Evolutionary conservation across 352 stramenopile genomes (phyloP).

Genomic region (Nothophytophthora sp.): DNA sequence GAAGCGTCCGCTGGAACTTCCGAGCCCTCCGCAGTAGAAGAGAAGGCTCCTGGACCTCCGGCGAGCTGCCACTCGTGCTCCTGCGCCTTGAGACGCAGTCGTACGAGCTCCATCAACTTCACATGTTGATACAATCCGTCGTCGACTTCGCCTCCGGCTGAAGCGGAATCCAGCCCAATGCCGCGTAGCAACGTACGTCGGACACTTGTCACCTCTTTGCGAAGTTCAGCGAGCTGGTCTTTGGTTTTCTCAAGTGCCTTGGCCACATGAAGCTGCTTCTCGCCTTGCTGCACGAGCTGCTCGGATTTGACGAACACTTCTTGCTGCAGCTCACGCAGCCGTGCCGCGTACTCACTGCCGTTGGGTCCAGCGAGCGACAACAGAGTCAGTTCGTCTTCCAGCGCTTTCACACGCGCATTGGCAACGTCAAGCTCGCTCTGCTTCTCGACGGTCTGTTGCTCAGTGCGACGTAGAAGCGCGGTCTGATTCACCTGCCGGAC

Average conservation of each 20-base stretch:
- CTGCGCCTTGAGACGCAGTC: slow-evolving; percentile 60
- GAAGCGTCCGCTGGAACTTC: slow-evolving; percentile 8
- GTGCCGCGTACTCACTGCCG: slow-evolving; percentile 23
- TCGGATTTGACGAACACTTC: slow-evolving; percentile 74
- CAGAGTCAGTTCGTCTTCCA: slow-evolving; percentile 58
- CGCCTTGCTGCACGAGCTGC: slow-evolving; percentile 72
- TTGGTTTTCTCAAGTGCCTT: slow-evolving; percentile 47
- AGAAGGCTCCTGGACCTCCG: slow-evolving; percentile 7
- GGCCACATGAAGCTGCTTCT: slow-evolving; percentile 62
- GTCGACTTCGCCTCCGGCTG: slow-evolving; percentile 35
- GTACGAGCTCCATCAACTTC: slow-evolving; percentile 67
- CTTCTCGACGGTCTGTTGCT: slow-evolving; percentile 40
- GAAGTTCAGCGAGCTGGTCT: slow-evolving; percentile 41
- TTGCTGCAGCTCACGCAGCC: slow-evolving; percentile 59
- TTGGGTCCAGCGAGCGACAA: slow-evolving; percentile 32
- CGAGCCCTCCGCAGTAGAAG: background rate
- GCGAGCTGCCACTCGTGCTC: slow-evolving; percentile 65
- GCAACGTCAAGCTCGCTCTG: slow-evolving; percentile 33
- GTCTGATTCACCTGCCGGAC: slow-evolving; percentile 37
- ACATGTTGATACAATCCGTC: slow-evolving; percentile 71
- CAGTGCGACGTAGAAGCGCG: slow-evolving; percentile 31
- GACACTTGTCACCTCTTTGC: slow-evolving; percentile 54
- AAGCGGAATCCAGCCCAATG: slow-evolving; percentile 42
- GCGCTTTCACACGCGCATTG: slow-evolving; percentile 32
- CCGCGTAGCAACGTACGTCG: slow-evolving; percentile 50